Evolutionary conservation across 2,329 filamentous ascomycete species (phyloP).

Genomic region (Lachnellula willkommii): DNA sequence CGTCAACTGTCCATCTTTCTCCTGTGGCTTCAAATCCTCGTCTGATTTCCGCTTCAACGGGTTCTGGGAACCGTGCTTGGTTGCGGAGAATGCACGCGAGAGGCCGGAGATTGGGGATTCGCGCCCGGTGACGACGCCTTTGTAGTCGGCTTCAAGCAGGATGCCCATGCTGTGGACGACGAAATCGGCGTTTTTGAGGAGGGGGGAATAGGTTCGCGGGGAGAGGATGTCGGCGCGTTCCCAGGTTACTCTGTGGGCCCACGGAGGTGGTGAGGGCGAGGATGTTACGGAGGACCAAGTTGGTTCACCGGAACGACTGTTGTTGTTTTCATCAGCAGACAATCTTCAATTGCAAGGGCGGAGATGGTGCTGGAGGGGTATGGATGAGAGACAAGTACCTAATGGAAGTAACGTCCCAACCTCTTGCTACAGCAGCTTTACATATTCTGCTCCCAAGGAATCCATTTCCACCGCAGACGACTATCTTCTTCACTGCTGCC

Average conservation of each 20-base stretch:
- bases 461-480: conserved; percentile 90
- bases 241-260: conserved; percentile 82
- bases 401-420: conserved; percentile 89
- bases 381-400: conserved; percentile 51
- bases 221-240: conserved; percentile 81
- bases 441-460: conserved; percentile 88
- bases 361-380: background rate
- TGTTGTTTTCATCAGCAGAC: conserved; percentile 4
- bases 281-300: conserved; percentile 77
- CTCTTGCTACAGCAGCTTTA: conserved; percentile 75
- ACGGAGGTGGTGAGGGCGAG: conserved; percentile 60
- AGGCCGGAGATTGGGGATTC: conserved; percentile 79
- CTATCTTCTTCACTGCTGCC: conserved; percentile 60
- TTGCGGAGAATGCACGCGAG: conserved; percentile 67
- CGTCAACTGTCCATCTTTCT: conserved; percentile 71
- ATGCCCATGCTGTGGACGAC: conserved; percentile 97
- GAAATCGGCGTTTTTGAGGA: conserved; percentile 71
- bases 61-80: conserved; percentile 60
- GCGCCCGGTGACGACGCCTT: conserved; percentile 76
- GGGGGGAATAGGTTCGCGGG: conserved; percentile 70
- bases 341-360: background rate
- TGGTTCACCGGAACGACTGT: conserved; percentile 83
- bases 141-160: conserved; percentile 95
- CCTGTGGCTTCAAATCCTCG: conserved; percentile 58
- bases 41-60: conserved; percentile 59